Conservation (phyloP, 192 early-diverging fungal species). For the Backusella sp. region DNA sequence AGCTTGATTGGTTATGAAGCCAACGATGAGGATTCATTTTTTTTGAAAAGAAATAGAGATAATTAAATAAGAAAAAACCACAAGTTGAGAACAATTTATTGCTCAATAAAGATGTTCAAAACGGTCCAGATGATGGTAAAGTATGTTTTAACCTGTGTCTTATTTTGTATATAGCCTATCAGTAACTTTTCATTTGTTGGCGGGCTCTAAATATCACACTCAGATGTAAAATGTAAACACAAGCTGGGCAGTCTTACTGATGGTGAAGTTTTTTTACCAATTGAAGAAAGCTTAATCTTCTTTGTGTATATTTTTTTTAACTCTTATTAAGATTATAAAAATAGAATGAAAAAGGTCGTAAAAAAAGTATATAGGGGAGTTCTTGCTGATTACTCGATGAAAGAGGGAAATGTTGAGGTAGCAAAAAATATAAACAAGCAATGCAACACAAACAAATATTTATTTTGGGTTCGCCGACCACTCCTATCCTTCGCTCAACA, state of each 20-base stretch:
- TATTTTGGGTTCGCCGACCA: too few relatives aligned
- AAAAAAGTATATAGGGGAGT: background rate
- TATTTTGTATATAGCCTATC: slow-evolving; percentile 6
- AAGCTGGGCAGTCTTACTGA: slow-evolving; percentile 26
- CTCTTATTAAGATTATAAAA: background rate
- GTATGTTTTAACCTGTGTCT: slow-evolving; percentile 24
- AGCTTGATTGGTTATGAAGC: background rate
- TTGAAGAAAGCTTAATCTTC: slow-evolving; percentile 22
- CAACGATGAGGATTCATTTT: too few relatives aligned
- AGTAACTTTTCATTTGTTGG: background rate
- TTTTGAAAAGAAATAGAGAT: background rate
- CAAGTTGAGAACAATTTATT: slow-evolving; percentile 1
- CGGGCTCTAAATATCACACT: slow-evolving; percentile 13
- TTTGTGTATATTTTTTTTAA: slow-evolving; percentile 16
- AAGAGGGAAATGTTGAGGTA: too few relatives aligned
- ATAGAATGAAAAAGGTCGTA: background rate
- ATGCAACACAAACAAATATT: too few relatives aligned
- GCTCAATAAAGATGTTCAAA: background rate
- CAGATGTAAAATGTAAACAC: slow-evolving; percentile 13
- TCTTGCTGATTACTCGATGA: background rate
- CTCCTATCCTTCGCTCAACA: too few relatives aligned
- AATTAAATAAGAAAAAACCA: background rate
- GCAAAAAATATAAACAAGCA: too few relatives aligned
- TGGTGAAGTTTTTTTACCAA: slow-evolving; percentile 15
- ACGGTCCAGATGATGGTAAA: background rate